Conservation (phyloP, 2,329 filamentous ascomycete species). For the Macrophomina tecta region DNA sequence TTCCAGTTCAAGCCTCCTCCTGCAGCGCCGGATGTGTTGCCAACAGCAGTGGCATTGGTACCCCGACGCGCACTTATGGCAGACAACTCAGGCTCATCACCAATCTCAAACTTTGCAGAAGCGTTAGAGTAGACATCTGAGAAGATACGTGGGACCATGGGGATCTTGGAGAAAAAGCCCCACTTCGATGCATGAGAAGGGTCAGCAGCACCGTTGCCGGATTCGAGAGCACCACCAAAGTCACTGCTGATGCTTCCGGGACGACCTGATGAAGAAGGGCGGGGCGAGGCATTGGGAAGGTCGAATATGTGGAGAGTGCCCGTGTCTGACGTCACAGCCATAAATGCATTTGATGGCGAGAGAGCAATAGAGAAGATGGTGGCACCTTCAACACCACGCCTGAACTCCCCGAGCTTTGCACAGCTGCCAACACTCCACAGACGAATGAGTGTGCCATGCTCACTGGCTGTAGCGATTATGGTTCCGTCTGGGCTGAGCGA, state of each 20-base stretch:
- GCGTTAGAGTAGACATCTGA: conserved; percentile 89
- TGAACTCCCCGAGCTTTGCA: conserved; percentile 80
- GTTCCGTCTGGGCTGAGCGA: conserved; percentile 80
- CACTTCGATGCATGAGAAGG: conserved; percentile 71
- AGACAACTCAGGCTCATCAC: conserved; percentile 66
- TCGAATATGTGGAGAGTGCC: conserved; percentile 95
- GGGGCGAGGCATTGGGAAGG: conserved; percentile 58
- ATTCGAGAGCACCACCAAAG: conserved; percentile 28
- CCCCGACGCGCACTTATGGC: conserved; percentile 39
- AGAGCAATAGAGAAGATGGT: conserved; percentile 88
- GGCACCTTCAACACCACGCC: conserved; percentile 87
- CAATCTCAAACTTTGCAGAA: conserved; percentile 80
- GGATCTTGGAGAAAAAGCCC: conserved; percentile 83
- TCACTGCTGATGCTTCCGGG: conserved; percentile 28
- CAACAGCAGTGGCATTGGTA: conserved; percentile 31
- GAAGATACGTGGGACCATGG: conserved; percentile 83
- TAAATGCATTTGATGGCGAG: conserved; percentile 76
- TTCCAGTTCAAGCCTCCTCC: conserved; percentile 45
- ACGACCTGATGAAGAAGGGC: conserved; percentile 30
- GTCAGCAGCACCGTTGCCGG: conserved; percentile 28
- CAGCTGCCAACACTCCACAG: conserved; percentile 83
- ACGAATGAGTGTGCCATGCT: conserved; percentile 88
- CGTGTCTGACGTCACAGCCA: conserved; percentile 96
- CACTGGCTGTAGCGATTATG: conserved; percentile 86
- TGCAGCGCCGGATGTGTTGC: conserved; percentile 33